Conservation (phyloP, 2,329 filamentous ascomycete genomes). For the Diaporthe sp. region DNA sequence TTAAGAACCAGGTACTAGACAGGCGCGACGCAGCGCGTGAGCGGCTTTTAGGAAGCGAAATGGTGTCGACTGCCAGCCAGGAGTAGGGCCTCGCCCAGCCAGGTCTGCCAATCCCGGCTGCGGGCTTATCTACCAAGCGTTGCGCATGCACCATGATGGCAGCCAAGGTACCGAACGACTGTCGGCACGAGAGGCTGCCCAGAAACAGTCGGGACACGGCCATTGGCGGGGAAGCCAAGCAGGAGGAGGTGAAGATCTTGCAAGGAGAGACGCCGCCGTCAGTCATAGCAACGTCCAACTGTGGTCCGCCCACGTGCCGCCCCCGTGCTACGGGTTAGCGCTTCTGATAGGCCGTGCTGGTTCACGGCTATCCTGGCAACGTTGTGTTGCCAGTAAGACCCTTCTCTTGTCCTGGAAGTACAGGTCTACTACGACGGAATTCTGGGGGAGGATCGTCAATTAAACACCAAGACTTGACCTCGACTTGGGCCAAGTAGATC, state of each 20-base stretch:
- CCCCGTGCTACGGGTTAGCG: constrained; percentile 23
- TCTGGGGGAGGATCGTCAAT: not conserved
- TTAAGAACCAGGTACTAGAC: too few species aligned
- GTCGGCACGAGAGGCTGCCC: not conserved
- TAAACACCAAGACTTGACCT: not conserved
- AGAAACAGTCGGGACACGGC: not conserved
- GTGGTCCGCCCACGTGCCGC: constrained; percentile 5
- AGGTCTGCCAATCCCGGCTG: not conserved
- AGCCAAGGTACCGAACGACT: constrained; percentile 15
- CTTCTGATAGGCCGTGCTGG: constrained; percentile 15
- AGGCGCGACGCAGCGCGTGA: not conserved
- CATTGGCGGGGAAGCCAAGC: constrained; percentile 8
- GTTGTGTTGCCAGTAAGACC: constrained; percentile 13
- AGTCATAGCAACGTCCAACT: not conserved
- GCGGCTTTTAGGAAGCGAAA: constrained; percentile 12
- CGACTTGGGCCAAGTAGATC: not conserved
- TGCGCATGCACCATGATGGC: constrained; percentile 24
- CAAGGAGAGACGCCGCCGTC: constrained; percentile 3
- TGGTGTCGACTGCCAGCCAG: constrained; percentile 7
- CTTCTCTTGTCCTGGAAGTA: not conserved
- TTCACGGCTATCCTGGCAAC: constrained; percentile 3
- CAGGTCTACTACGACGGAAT: not conserved
- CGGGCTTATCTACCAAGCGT: constrained; percentile 25
- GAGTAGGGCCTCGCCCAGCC: not conserved
- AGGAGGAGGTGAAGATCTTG: not conserved